Base-by-base conservation (phyloP, 164 flowering plant species). In the Macadamia integrifolia region DNA sequence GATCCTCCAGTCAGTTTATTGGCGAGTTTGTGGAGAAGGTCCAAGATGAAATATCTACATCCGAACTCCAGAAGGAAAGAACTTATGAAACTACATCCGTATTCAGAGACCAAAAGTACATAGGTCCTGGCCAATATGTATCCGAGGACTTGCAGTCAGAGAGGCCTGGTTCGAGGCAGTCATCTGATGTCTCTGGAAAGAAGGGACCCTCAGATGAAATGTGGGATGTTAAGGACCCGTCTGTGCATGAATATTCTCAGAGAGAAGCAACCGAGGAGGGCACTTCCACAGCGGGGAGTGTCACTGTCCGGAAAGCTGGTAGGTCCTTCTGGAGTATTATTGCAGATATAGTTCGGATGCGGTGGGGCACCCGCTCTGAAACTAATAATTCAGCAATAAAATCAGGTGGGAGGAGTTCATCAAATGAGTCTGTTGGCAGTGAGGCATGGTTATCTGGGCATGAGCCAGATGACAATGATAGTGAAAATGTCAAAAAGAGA, bases 371-470 rank as follows among this genome's bases (percentile, higher is more conserved):
- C 68, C 86, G 32, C 69, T 71, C 82, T 49, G 89, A 80, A 73
- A 70, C 76, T 62, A 82, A 78, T 71, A 74, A 61, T 61, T 78
- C 88, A 66, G 62, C 81, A 61, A 43, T 56, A 52, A 87, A 71
- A 64, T 80, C 85, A 3, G 79, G 79, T 61, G 84, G 75, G 62
- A 83, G 59, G 73, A 85, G 77, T 72, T 87, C 89, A 68, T 76
- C 95, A 9, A 78, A 76, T 76, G 91, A 84, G 70, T 87, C 97
- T 69, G 79, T 66, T 49, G 76, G 80, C 70, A 88, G 87, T 72
- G 97, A 89, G 59, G 65, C 88, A 18, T 89, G 88, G 91, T 92
- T 87, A 79, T 92, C 97, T 23, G 88, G 95, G 52, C 80, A 75
- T 73, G 97, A 90, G 53, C 77, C 75, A 15, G 94, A 87, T 67